Conservation (phyloP, 805 yeast genomes). For the Hanseniaspora lachancei region DNA sequence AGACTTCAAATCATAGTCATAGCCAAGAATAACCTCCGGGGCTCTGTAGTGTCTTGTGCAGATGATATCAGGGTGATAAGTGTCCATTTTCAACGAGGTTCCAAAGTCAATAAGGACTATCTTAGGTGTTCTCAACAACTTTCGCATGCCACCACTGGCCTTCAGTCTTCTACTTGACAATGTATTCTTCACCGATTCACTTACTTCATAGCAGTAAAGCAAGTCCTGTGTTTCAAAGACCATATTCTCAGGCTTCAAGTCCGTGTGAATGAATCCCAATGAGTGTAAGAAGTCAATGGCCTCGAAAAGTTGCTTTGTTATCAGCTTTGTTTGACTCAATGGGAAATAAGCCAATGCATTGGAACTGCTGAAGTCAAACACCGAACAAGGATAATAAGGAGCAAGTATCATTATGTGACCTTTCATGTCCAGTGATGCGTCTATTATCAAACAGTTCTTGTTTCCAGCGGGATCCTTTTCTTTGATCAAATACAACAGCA, state of each 20-base stretch:
- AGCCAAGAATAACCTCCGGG: slow-evolving; percentile 85
- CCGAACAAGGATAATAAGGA: slow-evolving; percentile 67
- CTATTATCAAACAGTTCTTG: slow-evolving; percentile 6
- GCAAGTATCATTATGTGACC: slow-evolving; percentile 85
- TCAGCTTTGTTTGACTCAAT: slow-evolving; percentile 79
- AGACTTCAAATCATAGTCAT: slow-evolving; percentile 96
- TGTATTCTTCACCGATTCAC: slow-evolving; percentile 16
- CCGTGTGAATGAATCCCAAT: slow-evolving; percentile 83
- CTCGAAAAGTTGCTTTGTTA: slow-evolving; percentile 70
- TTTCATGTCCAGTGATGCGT: slow-evolving; percentile 8
- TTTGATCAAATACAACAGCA: slow-evolving; percentile 46
- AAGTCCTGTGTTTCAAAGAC: slow-evolving; percentile 33
- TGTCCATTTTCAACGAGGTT: slow-evolving; percentile 87
- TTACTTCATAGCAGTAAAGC: slow-evolving; percentile 20
- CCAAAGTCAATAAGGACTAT: slow-evolving; percentile 93
- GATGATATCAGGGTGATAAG: slow-evolving; percentile 81
- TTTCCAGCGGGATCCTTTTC: slow-evolving; percentile 23
- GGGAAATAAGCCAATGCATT: slow-evolving; percentile 86
- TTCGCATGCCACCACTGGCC: slow-evolving; percentile 25
- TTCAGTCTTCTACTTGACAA: slow-evolving; percentile 23
- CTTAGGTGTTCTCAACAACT: slow-evolving; percentile 52
- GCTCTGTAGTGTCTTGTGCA: slow-evolving; percentile 95
- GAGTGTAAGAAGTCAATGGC: slow-evolving; percentile 85
- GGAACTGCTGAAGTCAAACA: slow-evolving; percentile 78
- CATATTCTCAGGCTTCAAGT: slow-evolving; percentile 91